Conservation (phyloP, 2,329 filamentous ascomycete genomes). For the Trichoderma oligosporum region DNA sequence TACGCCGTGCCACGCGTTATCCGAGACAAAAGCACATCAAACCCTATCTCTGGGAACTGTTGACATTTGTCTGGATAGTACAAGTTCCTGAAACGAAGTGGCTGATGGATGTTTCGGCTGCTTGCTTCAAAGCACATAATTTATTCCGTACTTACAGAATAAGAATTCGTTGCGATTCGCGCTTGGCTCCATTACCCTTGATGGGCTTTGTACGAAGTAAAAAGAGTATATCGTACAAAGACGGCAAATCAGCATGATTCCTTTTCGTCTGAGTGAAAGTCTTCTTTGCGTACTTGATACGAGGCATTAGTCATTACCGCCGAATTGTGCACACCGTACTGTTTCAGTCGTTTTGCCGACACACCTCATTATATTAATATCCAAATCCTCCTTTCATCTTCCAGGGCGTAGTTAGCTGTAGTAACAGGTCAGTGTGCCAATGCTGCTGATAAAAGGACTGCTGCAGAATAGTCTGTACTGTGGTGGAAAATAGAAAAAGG, state of each 20-base stretch:
- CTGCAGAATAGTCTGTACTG: background rate
- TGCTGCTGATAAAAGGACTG: background rate
- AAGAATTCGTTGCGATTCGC: constrained; percentile 12
- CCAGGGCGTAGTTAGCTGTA: too few relatives aligned
- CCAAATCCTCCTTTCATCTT: too few relatives aligned
- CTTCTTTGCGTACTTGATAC: too few relatives aligned
- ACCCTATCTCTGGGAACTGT: constrained; percentile 18
- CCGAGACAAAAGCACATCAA: constrained; percentile 20
- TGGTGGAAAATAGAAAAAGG: background rate
- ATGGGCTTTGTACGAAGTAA: too few relatives aligned
- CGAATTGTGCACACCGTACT: too few relatives aligned
- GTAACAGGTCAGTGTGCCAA: background rate
- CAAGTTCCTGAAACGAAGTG: constrained; percentile 15
- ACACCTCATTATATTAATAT: too few relatives aligned
- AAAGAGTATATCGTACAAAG: too few relatives aligned
- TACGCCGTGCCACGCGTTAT: constrained; percentile 13
- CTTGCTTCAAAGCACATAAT: background rate
- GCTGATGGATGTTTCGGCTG: constrained; percentile 19
- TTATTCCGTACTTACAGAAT: background rate
- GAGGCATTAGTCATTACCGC: too few relatives aligned
- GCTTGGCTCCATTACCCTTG: background rate
- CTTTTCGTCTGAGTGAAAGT: too few relatives aligned
- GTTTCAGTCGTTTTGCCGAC: too few relatives aligned
- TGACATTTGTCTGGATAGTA: background rate
- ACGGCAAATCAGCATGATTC: too few relatives aligned